Evolutionary conservation across 805 yeast genomes (phyloP), one percentile per base, ranked within the genome.

Genomic region (Myxozyma vanderwaltii): DNA sequence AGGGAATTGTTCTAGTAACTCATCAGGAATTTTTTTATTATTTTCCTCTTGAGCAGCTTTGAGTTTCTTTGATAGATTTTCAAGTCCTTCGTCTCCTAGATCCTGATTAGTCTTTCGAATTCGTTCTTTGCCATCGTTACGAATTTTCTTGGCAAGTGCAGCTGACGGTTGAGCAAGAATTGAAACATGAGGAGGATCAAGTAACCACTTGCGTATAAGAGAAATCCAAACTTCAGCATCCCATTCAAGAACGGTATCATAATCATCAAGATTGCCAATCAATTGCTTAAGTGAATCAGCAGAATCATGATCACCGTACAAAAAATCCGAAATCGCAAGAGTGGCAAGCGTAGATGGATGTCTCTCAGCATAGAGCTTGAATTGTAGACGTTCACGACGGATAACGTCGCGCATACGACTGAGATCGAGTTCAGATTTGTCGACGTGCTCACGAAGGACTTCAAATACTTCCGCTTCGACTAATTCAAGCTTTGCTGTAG

Each of bases 1-100:
- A 2, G 82, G 81, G 72, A 90, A 91, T 26, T 78, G 69, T 2
- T 80, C 75, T 19, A 92, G 71, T 4, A 91, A 74, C 0, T 79
- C 79, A 10, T 81, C 79, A 0, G 98, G 97, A 62, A 94, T 87
- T 23, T 88, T 86, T n/a, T 68, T 75, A 69, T 89, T 88, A 71
- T 92, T 92, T 48, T 77, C 78, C 1, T 71, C 76, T 66, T 83
- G 85, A 0, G 97, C 97, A 0, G 69, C 61, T 26, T 84, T 78
- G 41, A 94, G 75, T 51, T 76, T 75, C 26, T 78, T 71, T 12
- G 75, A 81, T 43, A 89, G 73, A 38, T 79, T 68, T 17, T 74
- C 72, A 44, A 88, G 80, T 0, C 94, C 96, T 0, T 77, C 77
- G 44, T 78, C 77, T 15, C 91, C 92, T 54, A 82, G 77, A 21